A percentile compares a stretch with the other conserved stretches of the same genome.
Conservation (phyloP, 352 stramenopile species). For the Phytophthora pseudosyringae region DNA sequence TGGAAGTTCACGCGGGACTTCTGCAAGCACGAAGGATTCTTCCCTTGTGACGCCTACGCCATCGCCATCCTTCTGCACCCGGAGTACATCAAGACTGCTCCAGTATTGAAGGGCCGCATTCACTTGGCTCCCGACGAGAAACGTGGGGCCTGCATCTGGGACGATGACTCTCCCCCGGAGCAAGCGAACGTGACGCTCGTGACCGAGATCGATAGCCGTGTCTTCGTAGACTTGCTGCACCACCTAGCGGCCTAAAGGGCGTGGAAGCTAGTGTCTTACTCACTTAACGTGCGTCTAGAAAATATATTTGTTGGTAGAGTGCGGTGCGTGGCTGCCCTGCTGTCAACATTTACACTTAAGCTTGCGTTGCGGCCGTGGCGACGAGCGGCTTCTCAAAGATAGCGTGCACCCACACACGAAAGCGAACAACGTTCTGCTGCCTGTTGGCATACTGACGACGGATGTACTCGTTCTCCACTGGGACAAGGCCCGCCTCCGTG, state of each 20-base stretch:
- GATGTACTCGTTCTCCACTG: slow-evolving; percentile 88
- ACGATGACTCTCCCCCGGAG: slow-evolving; percentile 34
- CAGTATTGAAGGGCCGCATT: slow-evolving; percentile 54
- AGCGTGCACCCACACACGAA: slow-evolving; percentile 88
- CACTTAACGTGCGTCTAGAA: slow-evolving; percentile 17
- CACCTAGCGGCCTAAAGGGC: slow-evolving; percentile 39
- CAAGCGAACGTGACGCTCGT: slow-evolving; percentile 73
- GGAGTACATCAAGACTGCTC: slow-evolving; percentile 57
- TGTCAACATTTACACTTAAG: slow-evolving; percentile 15
- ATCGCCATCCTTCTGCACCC: slow-evolving; percentile 67
- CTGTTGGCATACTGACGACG: slow-evolving; percentile 89
- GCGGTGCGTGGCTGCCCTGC: background rate
- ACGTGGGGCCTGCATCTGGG: slow-evolving; percentile 63
- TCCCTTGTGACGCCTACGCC: slow-evolving; percentile 79
- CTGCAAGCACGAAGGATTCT: slow-evolving; percentile 51
- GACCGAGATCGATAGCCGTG: slow-evolving; percentile 59
- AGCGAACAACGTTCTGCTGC: slow-evolving; percentile 85
- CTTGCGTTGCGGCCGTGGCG: slow-evolving; percentile 6
- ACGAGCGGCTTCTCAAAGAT: slow-evolving; percentile 83
- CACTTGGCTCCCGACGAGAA: slow-evolving; percentile 61
- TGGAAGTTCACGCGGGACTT: slow-evolving; percentile 69
- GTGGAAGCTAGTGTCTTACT: slow-evolving; percentile 4
- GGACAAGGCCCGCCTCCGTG: slow-evolving; percentile 57
- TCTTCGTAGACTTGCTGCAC: slow-evolving; percentile 70
- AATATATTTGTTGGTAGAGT: slow-evolving; percentile 22